Conservation (phyloP, 306 rosid genomes). For the Trifolium dubium region DNA sequence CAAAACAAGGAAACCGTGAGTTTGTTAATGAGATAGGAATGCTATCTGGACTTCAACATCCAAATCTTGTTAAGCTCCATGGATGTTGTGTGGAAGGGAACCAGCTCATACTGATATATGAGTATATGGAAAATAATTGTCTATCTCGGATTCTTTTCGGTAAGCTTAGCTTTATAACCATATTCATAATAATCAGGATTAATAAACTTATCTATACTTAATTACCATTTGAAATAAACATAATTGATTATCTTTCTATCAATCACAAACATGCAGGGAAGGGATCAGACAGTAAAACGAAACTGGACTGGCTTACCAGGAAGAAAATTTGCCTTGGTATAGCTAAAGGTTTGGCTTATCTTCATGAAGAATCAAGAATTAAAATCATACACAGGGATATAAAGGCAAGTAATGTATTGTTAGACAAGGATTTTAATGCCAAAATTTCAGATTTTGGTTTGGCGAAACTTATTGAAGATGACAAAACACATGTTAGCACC, state of each 20-base stretch:
- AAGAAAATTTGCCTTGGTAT: constrained; percentile 88
- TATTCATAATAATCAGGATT: constrained; percentile 1
- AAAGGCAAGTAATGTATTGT: constrained; percentile 94
- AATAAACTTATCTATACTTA: constrained; percentile 15
- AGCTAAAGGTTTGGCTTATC: constrained; percentile 89
- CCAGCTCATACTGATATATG: constrained; percentile 80
- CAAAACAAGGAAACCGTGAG: constrained; percentile 97
- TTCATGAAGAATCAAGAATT: constrained; percentile 84
- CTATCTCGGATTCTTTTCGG: constrained; percentile 88
- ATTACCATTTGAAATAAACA: constrained; percentile 17
- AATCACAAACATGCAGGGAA: constrained; percentile 53
- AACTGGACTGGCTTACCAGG: constrained; percentile 82
- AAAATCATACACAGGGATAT: constrained; percentile 91
- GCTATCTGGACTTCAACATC: constrained; percentile 92
- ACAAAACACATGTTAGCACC: constrained; percentile 85
- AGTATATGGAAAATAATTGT: constrained; percentile 95
- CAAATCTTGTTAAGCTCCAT: constrained; percentile 90
- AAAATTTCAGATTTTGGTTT: constrained; percentile 96
- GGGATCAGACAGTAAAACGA: constrained; percentile 53
- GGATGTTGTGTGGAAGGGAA: constrained; percentile 96
- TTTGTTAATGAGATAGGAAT: constrained; percentile 93
- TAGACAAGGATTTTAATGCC: constrained; percentile 83
- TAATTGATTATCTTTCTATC: constrained; percentile 24
- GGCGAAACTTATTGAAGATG: constrained; percentile 93
- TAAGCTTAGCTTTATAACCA: constrained; percentile 39